These are phyloP conservation scores for Tetrapyrgos nigripes DNA, from an alignment of 1,284 basidiomycete genomes.

Conservation along the genomic window DNA sequence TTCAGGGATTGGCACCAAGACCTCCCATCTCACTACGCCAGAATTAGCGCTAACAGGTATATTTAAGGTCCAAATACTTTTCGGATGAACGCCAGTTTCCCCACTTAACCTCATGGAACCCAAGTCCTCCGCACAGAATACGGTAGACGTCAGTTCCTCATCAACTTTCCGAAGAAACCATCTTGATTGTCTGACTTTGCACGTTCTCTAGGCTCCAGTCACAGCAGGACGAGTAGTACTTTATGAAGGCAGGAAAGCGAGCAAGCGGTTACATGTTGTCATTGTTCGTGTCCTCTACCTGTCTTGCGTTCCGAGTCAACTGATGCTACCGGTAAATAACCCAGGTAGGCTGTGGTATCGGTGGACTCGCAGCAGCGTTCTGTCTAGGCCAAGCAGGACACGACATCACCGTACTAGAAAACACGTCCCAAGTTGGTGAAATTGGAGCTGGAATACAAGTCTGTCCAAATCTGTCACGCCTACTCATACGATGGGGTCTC, in stretches of 20 bases:
- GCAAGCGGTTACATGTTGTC: neutral
- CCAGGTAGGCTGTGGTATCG: constrained; percentile 52
- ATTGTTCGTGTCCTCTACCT: neutral
- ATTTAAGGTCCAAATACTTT: too few species aligned
- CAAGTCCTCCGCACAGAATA: too few species aligned
- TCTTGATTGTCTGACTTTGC: too few species aligned
- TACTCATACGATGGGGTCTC: constrained; percentile 60
- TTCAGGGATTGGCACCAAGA: too few species aligned
- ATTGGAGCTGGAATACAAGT: constrained; percentile 58
- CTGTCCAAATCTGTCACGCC: constrained; percentile 51
- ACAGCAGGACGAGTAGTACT: neutral
- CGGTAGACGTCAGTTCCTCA: too few species aligned
- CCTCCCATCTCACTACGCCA: too few species aligned
- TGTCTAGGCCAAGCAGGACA: constrained; percentile 50
- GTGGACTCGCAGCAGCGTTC: constrained; percentile 51
- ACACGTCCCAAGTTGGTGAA: constrained; percentile 41
- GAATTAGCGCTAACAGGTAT: too few species aligned
- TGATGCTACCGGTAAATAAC: neutral
- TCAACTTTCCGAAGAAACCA: too few species aligned
- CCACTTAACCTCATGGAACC: too few species aligned
- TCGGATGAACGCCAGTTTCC: too few species aligned
- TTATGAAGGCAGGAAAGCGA: constrained; percentile 3
- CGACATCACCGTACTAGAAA: constrained; percentile 47
- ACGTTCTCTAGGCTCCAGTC: too few species aligned
- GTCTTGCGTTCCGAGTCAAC: neutral